Conservation (phyloP, 2,329 filamentous ascomycete genomes). For the Aspergillus calidoustus region DNA sequence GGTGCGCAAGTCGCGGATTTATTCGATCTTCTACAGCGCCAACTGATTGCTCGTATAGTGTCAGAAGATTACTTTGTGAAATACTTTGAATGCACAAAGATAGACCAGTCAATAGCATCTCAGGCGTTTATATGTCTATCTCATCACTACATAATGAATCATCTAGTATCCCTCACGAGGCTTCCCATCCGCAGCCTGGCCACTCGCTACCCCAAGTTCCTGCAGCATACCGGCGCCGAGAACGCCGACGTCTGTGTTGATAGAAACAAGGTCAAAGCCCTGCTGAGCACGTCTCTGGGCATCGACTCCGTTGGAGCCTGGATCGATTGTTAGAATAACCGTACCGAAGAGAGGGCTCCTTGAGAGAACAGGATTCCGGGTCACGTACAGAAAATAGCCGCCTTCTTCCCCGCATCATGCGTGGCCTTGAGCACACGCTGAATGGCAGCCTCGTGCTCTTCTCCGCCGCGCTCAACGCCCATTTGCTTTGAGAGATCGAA, state of each 20-base stretch:
- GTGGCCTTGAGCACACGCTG: constrained; percentile 40
- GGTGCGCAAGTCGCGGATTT: too few relatives aligned
- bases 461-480: constrained; percentile 39
- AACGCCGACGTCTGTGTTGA: constrained; percentile 43
- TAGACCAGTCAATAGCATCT: too few relatives aligned
- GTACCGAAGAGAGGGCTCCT: too few relatives aligned
- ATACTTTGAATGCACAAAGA: too few relatives aligned
- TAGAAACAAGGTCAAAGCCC: constrained; percentile 48
- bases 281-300: constrained; percentile 39
- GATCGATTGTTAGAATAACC: background rate
- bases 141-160: background rate
- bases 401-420: constrained; percentile 43
- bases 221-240: constrained; percentile 39
- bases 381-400: constrained; percentile 48
- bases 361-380: background rate
- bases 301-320: constrained; percentile 41
- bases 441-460: constrained; percentile 48
- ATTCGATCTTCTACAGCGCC: too few relatives aligned
- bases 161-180: constrained; percentile 22
- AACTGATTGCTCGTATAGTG: too few relatives aligned
- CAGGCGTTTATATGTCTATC: too few relatives aligned
- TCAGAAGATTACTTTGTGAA: too few relatives aligned
- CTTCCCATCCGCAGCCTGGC: constrained; percentile 19
- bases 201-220: constrained; percentile 38
- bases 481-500: constrained; percentile 47